phyloP scores from a whole-genome alignment of 805 yeast genomes.

The Candida verbasci region DNA sequence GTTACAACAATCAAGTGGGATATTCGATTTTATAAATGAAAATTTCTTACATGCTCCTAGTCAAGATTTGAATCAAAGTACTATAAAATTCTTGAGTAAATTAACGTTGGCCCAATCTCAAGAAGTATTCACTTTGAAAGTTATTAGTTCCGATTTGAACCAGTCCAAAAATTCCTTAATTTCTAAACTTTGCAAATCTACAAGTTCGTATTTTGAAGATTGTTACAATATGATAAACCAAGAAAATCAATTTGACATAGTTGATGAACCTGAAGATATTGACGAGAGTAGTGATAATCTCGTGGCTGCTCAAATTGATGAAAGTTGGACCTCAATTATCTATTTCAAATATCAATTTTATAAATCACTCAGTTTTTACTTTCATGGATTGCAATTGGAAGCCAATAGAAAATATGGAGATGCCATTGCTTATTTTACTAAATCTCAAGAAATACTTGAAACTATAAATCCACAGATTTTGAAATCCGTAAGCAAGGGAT shows the following conservation, averaged over 20 bases:
- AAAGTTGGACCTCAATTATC: conserved; percentile 49
- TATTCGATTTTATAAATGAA: conserved; percentile 65
- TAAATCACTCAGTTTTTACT: conserved; percentile 55
- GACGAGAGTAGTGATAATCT: conserved; percentile 9
- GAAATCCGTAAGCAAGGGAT: conserved; percentile 19
- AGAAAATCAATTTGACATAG: conserved; percentile 9
- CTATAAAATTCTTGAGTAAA: conserved; percentile 57
- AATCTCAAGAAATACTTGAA: conserved; percentile 43
- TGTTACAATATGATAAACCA: conserved; percentile 43
- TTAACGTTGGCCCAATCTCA: conserved; percentile 85
- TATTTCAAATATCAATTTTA: conserved; percentile 53
- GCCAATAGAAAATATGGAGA: conserved; percentile 62
- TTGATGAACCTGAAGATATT: conserved; percentile 18
- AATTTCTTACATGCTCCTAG: conserved; percentile 89
- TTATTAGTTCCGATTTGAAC: conserved; percentile 47
- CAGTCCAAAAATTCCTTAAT: conserved; percentile 61
- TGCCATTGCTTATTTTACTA: conserved; percentile 61
- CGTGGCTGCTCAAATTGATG: conserved; percentile 27
- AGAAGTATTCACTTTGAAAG: conserved; percentile 69
- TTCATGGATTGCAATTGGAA: conserved; percentile 54
- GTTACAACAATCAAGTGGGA: conserved; percentile 76
- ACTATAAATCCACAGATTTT: conserved; percentile 26
- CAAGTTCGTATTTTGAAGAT: conserved; percentile 51
- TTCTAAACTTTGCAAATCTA: conserved; percentile 68
- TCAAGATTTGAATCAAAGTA: conserved; percentile 65